phyloP scores from a whole-genome alignment of 306 rosid species.

The Gynostemma pentaphyllum region DNA sequence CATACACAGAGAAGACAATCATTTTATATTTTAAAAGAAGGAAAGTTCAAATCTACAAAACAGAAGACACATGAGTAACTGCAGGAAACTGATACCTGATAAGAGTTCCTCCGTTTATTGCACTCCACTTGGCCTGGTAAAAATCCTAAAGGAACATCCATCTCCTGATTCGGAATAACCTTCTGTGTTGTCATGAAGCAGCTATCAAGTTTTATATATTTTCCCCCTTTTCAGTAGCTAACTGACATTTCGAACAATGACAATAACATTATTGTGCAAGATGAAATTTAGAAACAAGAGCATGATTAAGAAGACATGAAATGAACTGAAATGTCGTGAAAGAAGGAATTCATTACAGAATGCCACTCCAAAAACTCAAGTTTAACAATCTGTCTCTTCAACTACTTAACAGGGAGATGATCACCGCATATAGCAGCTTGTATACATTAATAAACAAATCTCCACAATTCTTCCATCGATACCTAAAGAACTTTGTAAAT shows the following conservation, averaged over 20 bases:
- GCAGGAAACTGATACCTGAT: not conserved
- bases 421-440: too few relatives aligned
- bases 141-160: too few relatives aligned
- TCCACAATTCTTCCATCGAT: conserved; percentile 26
- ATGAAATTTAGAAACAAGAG: too few relatives aligned
- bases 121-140: too few relatives aligned
- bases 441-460: not conserved
- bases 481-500: conserved; percentile 18
- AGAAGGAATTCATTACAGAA: conserved; percentile 3
- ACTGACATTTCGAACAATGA: not conserved
- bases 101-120: too few relatives aligned
- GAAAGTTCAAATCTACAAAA: too few relatives aligned
- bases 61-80: not conserved
- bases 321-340: not conserved
- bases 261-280: not conserved
- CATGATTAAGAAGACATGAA: not conserved
- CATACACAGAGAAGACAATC: too few relatives aligned
- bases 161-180: not conserved
- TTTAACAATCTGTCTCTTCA: not conserved
- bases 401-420: too few relatives aligned
- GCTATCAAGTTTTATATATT: not conserved
- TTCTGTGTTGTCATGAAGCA: not conserved
- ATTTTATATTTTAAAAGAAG: too few relatives aligned
- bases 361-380: not conserved
- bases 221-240: not conserved